Percentiles rank a stretch among this genome's conserved stretches.
Evolutionary conservation across 768 basidiomycete species (phyloP).

Genomic region (Galerina marginata): DNA sequence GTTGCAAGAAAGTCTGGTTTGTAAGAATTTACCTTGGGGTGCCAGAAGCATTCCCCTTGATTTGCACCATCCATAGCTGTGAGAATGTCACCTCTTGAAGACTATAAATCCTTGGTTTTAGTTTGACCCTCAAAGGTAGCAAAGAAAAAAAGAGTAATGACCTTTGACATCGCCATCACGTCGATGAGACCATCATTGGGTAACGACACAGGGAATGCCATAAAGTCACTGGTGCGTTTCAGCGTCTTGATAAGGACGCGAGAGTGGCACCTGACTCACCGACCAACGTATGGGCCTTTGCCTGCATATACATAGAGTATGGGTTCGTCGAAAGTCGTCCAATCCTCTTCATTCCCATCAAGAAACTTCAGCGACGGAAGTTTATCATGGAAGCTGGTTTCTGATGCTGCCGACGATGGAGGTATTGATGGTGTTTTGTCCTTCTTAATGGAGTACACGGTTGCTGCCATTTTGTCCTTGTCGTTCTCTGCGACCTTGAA

Average conservation of each 20-base stretch:
- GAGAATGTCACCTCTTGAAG: constrained; percentile 56
- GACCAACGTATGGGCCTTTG: constrained; percentile 76
- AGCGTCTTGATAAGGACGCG: neutral
- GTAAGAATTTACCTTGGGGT: constrained; percentile 50
- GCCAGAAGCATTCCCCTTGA: constrained; percentile 67
- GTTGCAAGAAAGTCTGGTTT: too few species aligned
- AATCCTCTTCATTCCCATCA: constrained; percentile 57
- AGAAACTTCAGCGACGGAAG: constrained; percentile 55
- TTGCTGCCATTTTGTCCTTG: constrained; percentile 71
- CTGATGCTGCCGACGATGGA: constrained; percentile 3
- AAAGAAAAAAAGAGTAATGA: constrained; percentile 37
- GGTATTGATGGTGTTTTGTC: constrained; percentile 10
- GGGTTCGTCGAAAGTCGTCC: constrained; percentile 74
- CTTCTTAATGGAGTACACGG: constrained; percentile 45
- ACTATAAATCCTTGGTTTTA: constrained; percentile 33
- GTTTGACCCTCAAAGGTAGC: neutral
- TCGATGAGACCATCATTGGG: constrained; percentile 84
- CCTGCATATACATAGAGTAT: constrained; percentile 76
- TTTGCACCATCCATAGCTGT: constrained; percentile 64
- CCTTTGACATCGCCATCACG: constrained; percentile 66
- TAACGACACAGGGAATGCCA: constrained; percentile 84
- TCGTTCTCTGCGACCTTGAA: constrained; percentile 73
- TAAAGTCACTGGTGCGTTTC: constrained; percentile 57
- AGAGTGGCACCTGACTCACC: constrained; percentile 41
- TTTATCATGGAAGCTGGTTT: constrained; percentile 22